Conservation (phyloP, 352 stramenopile species). For the Phytopythium kandeliae region DNA sequence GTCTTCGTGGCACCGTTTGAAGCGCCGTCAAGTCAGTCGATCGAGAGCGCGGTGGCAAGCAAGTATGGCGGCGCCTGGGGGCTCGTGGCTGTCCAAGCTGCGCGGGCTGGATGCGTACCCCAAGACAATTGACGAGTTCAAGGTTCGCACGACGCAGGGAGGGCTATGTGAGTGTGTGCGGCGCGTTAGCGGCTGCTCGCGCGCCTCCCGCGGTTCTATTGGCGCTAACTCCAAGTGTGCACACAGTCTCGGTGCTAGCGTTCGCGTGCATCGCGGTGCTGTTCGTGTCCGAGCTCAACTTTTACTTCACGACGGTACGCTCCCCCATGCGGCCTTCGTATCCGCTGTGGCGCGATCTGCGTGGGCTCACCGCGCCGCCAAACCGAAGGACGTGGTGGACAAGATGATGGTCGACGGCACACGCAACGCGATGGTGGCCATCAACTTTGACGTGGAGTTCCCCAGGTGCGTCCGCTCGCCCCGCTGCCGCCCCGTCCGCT, state of each 20-base stretch:
- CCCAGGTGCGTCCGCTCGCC: slow-evolving; percentile 23
- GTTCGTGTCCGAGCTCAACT: slow-evolving; percentile 67
- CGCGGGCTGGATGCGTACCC: slow-evolving; percentile 73
- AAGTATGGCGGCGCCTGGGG: slow-evolving; percentile 4
- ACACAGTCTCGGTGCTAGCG: slow-evolving; percentile 63
- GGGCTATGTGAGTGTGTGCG: slow-evolving; percentile 49
- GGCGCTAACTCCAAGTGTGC: too few species aligned
- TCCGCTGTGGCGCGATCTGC: too few species aligned
- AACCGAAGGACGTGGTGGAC: slow-evolving; percentile 67
- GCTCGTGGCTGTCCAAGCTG: slow-evolving; percentile 29
- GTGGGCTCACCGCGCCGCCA: too few species aligned
- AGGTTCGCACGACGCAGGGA: slow-evolving; percentile 78
- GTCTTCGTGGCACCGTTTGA: slow-evolving; percentile 6
- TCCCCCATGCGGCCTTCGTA: too few species aligned
- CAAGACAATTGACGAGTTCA: slow-evolving; percentile 88
- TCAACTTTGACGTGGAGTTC: slow-evolving; percentile 83
- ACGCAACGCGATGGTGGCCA: slow-evolving; percentile 59
- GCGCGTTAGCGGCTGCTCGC: too few species aligned
- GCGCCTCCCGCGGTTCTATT: too few species aligned
- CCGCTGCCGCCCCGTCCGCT: not conserved
- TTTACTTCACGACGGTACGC: slow-evolving; percentile 59
- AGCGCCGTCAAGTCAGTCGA: not conserved
- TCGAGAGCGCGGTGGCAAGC: not conserved
- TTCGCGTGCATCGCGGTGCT: slow-evolving; percentile 62
- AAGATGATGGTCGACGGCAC: slow-evolving; percentile 81